These are phyloP conservation scores for Helotiales sp. DNA, from an alignment of 2,329 filamentous ascomycete genomes.

Conservation along the genomic window DNA sequence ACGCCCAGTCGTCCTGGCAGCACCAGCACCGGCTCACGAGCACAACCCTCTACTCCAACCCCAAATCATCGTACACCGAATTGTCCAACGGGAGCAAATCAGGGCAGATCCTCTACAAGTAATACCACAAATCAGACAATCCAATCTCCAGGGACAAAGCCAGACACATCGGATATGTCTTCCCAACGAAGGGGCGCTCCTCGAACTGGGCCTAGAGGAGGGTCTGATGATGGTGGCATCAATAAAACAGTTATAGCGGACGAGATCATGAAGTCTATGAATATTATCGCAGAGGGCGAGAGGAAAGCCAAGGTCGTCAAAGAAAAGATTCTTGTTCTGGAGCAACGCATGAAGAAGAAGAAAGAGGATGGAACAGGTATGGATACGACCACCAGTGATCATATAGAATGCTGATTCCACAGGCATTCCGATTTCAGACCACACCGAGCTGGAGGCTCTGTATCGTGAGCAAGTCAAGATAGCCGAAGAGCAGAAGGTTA, in stretches of 20 bases:
- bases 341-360: conserved; percentile 23
- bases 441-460: conserved; percentile 33
- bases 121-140: neutral
- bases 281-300: conserved; percentile 1
- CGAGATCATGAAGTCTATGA: neutral
- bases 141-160: neutral
- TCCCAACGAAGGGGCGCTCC: conserved; percentile 23
- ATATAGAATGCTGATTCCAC: conserved; percentile 14
- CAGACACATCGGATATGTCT: conserved; percentile 19
- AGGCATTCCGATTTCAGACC: conserved; percentile 36
- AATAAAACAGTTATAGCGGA: conserved; percentile 22
- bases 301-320: conserved; percentile 25
- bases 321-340: conserved; percentile 29
- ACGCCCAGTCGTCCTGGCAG: neutral
- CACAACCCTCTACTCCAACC: neutral
- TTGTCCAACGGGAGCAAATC: neutral
- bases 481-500: conserved; percentile 34
- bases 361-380: conserved; percentile 25
- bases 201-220: conserved; percentile 24
- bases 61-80: neutral
- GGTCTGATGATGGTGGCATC: conserved; percentile 19
- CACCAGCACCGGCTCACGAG: neutral
- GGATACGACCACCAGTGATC: neutral
- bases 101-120: neutral
- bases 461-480: conserved; percentile 42